Evolutionary conservation across 2,329 filamentous ascomycete species (phyloP), one percentile per base, ranked within the genome.

Genomic region (Incumbomyces delicatus): DNA sequence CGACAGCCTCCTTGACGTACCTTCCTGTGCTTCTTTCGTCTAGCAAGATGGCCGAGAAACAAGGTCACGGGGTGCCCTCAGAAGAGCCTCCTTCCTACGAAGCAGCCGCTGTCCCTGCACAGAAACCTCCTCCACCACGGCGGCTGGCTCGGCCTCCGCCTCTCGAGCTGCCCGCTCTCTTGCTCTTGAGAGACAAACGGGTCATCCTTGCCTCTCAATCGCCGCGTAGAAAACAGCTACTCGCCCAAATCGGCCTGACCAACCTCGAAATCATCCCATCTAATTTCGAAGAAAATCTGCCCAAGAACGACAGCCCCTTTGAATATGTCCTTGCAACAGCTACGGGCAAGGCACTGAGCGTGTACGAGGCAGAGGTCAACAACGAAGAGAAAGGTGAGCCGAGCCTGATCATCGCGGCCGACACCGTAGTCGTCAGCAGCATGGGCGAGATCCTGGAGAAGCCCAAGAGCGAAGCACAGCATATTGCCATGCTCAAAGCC

Each of bases 261-360:
- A 82, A 88, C 60, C 67, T 95, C 60, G 89, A 96, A 66, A 78
- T 95, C 59, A 75, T 83, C 50, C 87, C 92, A 13, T 95, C 87
- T 35, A 81, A 76, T 45, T 81, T 86, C 54, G 83, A 86, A 44
- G 92, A 98, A 69, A 77, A 96, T 69, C 77, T 95, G 46, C 77
- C 86, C 58, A 95, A 96, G 65, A 64, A 69, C 6, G 63, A 68
- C 2, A 76, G 90, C 49, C 87, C 92, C 1, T 85, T 86, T 63
- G 88, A 94, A 68, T 98, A 98, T 69, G 92, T 95, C 16, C 74
- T 89, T 12, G 80, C 82, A 48, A 98, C 92, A 1, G 90, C 90
- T 2, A 78, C 79, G 17, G 78, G 83, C 57, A 98, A 98, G 67
- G 85, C 83, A 42, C 75, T 87, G 36, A 76, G 84, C 38, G 85